Base-by-base conservation (phyloP, 306 rosid species). In the Castanea mollissima region DNA sequence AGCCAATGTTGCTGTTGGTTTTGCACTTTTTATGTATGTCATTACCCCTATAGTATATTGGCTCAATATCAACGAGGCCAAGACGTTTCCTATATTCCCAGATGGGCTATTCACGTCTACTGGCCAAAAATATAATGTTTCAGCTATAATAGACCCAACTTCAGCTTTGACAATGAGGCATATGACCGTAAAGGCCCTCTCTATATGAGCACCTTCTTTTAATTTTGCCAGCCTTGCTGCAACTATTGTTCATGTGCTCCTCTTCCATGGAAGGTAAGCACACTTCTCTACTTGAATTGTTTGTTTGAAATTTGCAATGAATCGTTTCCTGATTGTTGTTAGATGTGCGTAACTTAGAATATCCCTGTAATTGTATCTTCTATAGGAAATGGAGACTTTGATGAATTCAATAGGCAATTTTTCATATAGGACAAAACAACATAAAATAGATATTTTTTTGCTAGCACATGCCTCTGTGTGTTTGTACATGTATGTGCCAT, bases 171-270 rank as follows among this genome's bases (percentile, higher is more conserved):
- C 71, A 51, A 70, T 20, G 84, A 86, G 35, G 91, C 94, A 14
- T 91, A 87, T 56, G 86, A 88, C 56, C 84, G 82, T 3, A 78
- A 87, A 32, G 98, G 98, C 13, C 92, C 91, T 56, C 92, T 93
- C 38, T 84, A 85, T 74, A 71, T 93, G 71, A 93, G 98, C 86
- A 85, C 90, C 81, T 78, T 83, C 65, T 88, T 93, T 88, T 71
- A 91, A 83, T 78, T 91, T 93, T 75, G 93, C 98, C 41, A 88
- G 91, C 86, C 94, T 93, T 25, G 15, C 97, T 71, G 98, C 97
- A 25, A 93, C 92, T 14, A 5, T 93, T 41, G 91, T 90, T 69
- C 98, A 93, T 59, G 98, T 93, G 4, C 65, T 75, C 38, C 89
- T 93, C 77, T 93, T 93, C 82, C 88, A 93, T 74, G 98, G 97